Conservation (phyloP, 179 eudicot genomes). For the Carnegiea gigantea region DNA sequence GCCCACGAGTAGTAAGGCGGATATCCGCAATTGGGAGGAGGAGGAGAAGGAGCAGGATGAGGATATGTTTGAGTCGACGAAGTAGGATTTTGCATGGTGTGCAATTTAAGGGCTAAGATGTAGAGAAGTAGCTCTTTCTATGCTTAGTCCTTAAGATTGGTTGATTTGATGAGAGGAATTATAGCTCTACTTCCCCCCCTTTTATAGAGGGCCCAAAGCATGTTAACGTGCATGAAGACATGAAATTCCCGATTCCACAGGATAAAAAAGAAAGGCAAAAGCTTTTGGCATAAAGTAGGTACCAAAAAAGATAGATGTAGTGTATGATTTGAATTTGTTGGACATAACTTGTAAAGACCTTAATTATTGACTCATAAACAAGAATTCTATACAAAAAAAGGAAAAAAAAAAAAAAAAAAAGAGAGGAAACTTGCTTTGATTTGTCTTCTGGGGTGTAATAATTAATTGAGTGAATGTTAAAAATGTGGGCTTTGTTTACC, state of each 20-base stretch:
- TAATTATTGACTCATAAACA: too few relatives aligned
- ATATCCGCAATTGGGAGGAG: neutral
- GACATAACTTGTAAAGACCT: too few relatives aligned
- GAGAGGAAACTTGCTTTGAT: too few relatives aligned
- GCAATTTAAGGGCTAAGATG: neutral
- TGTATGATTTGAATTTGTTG: too few relatives aligned
- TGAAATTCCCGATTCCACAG: neutral
- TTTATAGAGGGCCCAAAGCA: neutral
- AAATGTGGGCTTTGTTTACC: neutral
- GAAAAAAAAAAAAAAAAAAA: too few relatives aligned
- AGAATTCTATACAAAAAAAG: too few relatives aligned
- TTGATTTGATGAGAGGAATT: neutral
- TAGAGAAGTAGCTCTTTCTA: neutral
- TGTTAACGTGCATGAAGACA: neutral
- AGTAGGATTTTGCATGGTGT: conserved; percentile 1
- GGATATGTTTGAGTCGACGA: neutral
- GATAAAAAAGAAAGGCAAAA: neutral
- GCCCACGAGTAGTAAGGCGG: conserved; percentile 5
- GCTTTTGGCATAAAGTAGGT: too few relatives aligned
- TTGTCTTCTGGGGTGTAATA: too few relatives aligned
- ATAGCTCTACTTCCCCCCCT: neutral
- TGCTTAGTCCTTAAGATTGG: neutral
- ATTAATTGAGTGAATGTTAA: too few relatives aligned
- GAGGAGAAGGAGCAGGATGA: neutral
- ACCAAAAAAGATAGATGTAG: too few relatives aligned